Base-by-base conservation (phyloP, 1,284 basidiomycete species). In the Cystobasidium slooffiae region DNA sequence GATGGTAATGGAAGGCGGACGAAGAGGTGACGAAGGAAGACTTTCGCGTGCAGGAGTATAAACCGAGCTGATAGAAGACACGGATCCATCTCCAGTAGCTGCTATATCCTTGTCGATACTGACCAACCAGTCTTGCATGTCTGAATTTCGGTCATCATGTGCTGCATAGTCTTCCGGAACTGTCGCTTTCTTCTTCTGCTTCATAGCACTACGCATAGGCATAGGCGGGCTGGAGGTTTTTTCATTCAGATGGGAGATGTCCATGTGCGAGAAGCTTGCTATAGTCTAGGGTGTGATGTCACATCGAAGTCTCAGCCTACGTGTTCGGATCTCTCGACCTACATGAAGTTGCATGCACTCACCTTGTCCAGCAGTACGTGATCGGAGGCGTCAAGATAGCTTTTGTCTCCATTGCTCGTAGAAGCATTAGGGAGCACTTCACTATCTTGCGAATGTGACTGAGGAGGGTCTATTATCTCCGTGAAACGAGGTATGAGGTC, bases 401-500 rank as follows among this genome's bases (percentile, higher is more conserved):
- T 18, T 9, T 37, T 18, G 24, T 56, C 24, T 37, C 24, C 53
- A 56, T 24, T 22, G 43, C 37, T 41, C 5, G 56, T 39, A 3
- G 12, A 5, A 7, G 20, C 16, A 41, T 6, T 5, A 2, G 14
- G 20, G 20, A 6, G 43, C 24, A 24, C 64, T 31, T 52, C 12
- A 16, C 24, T 2, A 24, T 63, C 61, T 37, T 22, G 18, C 3
- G 10, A 31, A 31, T 4, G 6, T 18, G 64, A 22, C 2, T 9
- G 7, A 39, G 16, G 8, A 43, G 18, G 24, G 1, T 66, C 64
- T 44, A 3, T 53, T 14, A 66, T 52, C 39, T 66, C 64, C 41
- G 64, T 66, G 64, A 66, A 66, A 4, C 64, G 47, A 22, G 64
- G 64, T 41, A 66, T 66, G 16, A 53, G 20, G 20, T 39, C 49